phyloP scores from a whole-genome alignment of 139 green algal species.

The Tetraselmis striata region DNA sequence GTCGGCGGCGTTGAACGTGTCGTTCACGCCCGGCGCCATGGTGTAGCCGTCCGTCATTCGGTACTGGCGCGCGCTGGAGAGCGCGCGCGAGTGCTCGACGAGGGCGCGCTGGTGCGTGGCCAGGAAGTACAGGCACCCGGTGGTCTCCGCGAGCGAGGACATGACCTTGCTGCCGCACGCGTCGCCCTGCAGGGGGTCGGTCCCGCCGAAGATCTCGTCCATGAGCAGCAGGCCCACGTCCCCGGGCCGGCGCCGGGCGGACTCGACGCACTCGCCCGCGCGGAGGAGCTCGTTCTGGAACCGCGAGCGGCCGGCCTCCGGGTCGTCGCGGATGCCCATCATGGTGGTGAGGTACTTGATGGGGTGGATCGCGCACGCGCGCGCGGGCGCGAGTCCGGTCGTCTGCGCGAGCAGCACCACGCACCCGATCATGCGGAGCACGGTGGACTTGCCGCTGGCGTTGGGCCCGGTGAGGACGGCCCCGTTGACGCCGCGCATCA shows the following conservation, averaged over 20 bases:
- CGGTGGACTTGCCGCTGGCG: conserved; percentile 19
- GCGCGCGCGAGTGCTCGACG: neutral
- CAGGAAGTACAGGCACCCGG: neutral
- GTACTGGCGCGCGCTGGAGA: neutral
- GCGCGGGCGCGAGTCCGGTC: neutral
- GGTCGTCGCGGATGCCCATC: conserved; percentile 9
- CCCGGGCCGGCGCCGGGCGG: neutral
- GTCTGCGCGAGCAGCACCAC: conserved; percentile 9
- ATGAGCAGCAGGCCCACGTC: neutral
- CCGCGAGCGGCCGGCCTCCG: neutral
- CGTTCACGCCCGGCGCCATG: neutral
- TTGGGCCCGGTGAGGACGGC: conserved; percentile 19
- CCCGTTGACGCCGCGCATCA: too few species aligned
- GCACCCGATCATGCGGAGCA: conserved; percentile 1
- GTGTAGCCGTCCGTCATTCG: neutral
- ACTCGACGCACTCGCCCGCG: neutral
- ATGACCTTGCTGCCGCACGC: neutral
- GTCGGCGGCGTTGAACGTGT: neutral
- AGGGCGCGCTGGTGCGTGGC: neutral
- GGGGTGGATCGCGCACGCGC: neutral
- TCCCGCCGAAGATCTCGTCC: conserved; percentile 28
- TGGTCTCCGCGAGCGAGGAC: neutral
- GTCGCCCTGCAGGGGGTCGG: conserved; percentile 7
- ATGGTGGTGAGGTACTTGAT: conserved; percentile 2
- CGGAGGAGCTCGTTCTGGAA: conserved; percentile 21